These are phyloP conservation scores for Cucurbita maxima DNA, from an alignment of 306 rosid genomes.

Conservation along the genomic window DNA sequence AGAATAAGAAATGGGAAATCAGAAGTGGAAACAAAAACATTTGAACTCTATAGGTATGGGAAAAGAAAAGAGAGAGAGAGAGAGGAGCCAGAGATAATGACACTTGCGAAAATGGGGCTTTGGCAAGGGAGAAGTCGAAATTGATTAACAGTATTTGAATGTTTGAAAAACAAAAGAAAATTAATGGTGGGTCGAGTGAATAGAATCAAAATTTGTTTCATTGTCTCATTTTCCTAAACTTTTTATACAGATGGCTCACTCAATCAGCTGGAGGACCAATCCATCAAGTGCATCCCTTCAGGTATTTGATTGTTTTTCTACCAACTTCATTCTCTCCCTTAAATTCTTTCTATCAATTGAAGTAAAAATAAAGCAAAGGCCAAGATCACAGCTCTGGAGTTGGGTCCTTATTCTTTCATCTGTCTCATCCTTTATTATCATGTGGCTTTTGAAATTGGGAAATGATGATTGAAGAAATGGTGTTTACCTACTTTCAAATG, in stretches of 20 bases:
- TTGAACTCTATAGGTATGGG: neutral
- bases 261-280: neutral
- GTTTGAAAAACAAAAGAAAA: neutral
- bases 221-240: neutral
- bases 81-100: neutral
- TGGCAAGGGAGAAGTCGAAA: neutral
- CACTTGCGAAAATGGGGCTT: neutral
- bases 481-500: too few relatives aligned
- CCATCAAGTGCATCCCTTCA: neutral
- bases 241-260: neutral
- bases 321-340: neutral
- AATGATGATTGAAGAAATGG: neutral
- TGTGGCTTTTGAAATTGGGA: constrained; percentile 6
- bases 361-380: constrained; percentile 1
- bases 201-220: neutral
- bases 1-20: neutral
- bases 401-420: constrained; percentile 13
- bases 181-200: neutral
- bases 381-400: constrained; percentile 10
- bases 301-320: neutral
- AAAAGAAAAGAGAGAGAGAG: too few relatives aligned
- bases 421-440: constrained; percentile 10
- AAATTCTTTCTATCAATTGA: neutral
- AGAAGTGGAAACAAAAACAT: neutral
- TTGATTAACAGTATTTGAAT: neutral